These are phyloP conservation scores for Triticum aestivum DNA, from an alignment of 176 grass and related monocot species.

Conservation along the genomic window IWGSC_CS_RefSeq_v2.1 NC_057814.1:520431409-520431908, in stretches of 20 bases:
- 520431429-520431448: too few relatives aligned
- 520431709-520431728: conserved; percentile 42
- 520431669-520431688: conserved; percentile 74
- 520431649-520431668: conserved; percentile 32
- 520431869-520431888: conserved; percentile 64
- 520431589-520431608: conserved; percentile 41
- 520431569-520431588: conserved; percentile 60
- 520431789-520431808: conserved; percentile 66
- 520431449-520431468: too few relatives aligned
- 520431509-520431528: too few relatives aligned
- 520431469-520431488: too few relatives aligned
- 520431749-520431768: conserved; percentile 57
- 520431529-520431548: neutral
- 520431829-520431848: conserved; percentile 39
- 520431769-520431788: conserved; percentile 58
- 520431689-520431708: conserved; percentile 63
- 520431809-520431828: conserved; percentile 60
- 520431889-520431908: conserved; percentile 59
- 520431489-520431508: too few relatives aligned
- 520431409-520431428: too few relatives aligned
- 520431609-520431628: conserved; percentile 56
- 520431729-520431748: conserved; percentile 41
- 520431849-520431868: conserved; percentile 46
- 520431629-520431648: conserved; percentile 68
- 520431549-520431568: conserved; percentile 72